phyloP scores from a whole-genome alignment of 306 rosid species.

The Quercus engelmannii region DNA sequence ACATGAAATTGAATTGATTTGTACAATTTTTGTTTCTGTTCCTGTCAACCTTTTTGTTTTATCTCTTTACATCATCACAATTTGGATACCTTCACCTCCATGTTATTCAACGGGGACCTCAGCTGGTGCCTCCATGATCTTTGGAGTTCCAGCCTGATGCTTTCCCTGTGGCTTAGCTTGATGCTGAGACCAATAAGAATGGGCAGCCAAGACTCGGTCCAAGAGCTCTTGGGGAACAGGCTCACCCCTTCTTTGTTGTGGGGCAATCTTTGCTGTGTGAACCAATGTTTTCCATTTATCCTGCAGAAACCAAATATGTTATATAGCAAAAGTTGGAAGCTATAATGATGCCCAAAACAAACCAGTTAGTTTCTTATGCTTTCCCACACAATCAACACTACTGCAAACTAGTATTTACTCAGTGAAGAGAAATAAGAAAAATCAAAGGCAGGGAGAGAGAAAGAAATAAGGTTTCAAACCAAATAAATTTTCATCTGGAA shows the following conservation, averaged over 20 bases:
- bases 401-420: not conserved
- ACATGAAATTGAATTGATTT: slow-evolving; percentile 61
- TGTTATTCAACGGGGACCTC: slow-evolving; percentile 38
- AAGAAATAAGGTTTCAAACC: not conserved
- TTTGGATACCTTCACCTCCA: slow-evolving; percentile 29
- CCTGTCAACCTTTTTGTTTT: slow-evolving; percentile 37
- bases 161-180: slow-evolving; percentile 68
- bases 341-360: not conserved
- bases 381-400: not conserved
- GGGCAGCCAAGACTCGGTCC: slow-evolving; percentile 83
- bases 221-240: slow-evolving; percentile 86
- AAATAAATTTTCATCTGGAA: not conserved
- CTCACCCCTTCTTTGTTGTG: slow-evolving; percentile 95
- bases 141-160: slow-evolving; percentile 42
- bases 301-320: slow-evolving; percentile 33
- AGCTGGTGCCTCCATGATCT: slow-evolving; percentile 45
- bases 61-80: slow-evolving; percentile 50
- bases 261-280: slow-evolving; percentile 83
- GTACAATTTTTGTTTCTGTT: slow-evolving; percentile 55
- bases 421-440: not conserved
- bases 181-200: slow-evolving; percentile 78
- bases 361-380: not conserved
- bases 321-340: not conserved
- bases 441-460: not conserved
- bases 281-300: slow-evolving; percentile 98